Conservation (phyloP, 164 flowering plant species). For the Santalum album region DNA sequence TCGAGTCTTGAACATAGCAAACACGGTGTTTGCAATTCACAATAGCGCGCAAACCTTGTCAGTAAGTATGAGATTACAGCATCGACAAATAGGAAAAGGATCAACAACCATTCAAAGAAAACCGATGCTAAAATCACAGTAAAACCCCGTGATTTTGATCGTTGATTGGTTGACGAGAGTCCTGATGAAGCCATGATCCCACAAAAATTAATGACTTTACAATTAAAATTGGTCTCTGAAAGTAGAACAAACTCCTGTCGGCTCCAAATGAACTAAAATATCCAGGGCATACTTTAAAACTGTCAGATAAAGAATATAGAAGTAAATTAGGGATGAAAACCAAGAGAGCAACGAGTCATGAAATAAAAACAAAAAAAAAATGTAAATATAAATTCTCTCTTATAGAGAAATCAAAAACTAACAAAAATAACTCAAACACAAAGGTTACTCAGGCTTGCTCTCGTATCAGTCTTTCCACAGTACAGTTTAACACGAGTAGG, state of each 20-base stretch:
- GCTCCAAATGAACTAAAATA: constrained; percentile 8
- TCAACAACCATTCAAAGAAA: constrained; percentile 61
- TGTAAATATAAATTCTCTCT: not conserved
- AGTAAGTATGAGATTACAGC: constrained; percentile 37
- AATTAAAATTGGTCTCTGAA: constrained; percentile 1
- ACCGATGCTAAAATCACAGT: constrained; percentile 42
- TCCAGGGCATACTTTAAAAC: constrained; percentile 12
- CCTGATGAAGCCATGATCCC: constrained; percentile 23
- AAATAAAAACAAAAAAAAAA: not conserved
- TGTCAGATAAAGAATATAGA: constrained; percentile 9
- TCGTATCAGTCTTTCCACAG: too few species aligned
- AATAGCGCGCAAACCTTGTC: constrained; percentile 37
- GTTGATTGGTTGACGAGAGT: constrained; percentile 10
- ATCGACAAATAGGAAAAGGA: constrained; percentile 35
- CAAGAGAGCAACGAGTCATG: too few species aligned
- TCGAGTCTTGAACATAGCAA: constrained; percentile 64
- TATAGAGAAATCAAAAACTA: not conserved
- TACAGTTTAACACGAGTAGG: too few species aligned
- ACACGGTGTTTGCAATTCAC: constrained; percentile 44
- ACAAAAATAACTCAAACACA: not conserved
- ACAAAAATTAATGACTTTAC: constrained; percentile 1
- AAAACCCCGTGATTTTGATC: constrained; percentile 18
- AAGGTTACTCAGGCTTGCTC: too few species aligned
- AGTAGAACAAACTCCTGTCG: constrained; percentile 7
- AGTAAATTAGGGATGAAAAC: not conserved